Base-by-base conservation (phyloP, 305 asterid species). In the Petunia hybrid region DNA sequence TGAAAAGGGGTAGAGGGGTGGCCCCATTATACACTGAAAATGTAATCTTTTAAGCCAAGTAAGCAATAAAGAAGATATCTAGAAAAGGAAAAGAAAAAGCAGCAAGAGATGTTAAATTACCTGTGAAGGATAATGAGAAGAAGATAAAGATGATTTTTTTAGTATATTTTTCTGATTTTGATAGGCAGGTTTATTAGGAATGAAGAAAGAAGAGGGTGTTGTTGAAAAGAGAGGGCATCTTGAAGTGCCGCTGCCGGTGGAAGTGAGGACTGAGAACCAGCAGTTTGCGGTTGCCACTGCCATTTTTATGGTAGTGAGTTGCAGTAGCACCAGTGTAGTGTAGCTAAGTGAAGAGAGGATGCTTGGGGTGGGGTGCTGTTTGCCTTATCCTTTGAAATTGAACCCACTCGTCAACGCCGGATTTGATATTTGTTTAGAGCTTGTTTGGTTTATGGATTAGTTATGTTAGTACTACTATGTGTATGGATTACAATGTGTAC, bases 261-360 rank as follows among this genome's bases (percentile, higher is more conserved):
- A 89, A 56, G 40, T 68, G 8, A 68, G 56, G 56, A 68, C 76
- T n/a, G 76, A n/a, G 87, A 90, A 89, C 85, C 95, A 90, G 74
- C 86, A 76, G 51, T 86, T 83, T 10, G 92, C 90, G 87, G 91
- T 94, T 57, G 95, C 90, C 63, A 85, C 84, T 82, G 97, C 92
- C 98, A 93, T 91, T n/a, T 16, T 22, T 22, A 8, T 51, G 31
- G 31, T 9, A 4, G 56, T 51, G 8, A 9, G 10, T 51, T 51
- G 56, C 56, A 51, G 56, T 13, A 51, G 10, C 8, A 13, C 8
- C 8, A 51, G 9, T 48, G 56, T 59, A 56, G 6, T 14, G 36
- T n/a, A 59, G 63, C 4, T 4, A 60, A 22, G 12, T 60, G 39
- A 16, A 22, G 64, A 60, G 10, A 16, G 65, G 38, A 60, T 2